These are phyloP conservation scores for Salicornia ramosissima DNA, from an alignment of 148 eudicot species.

Conservation along the genomic window DNA sequence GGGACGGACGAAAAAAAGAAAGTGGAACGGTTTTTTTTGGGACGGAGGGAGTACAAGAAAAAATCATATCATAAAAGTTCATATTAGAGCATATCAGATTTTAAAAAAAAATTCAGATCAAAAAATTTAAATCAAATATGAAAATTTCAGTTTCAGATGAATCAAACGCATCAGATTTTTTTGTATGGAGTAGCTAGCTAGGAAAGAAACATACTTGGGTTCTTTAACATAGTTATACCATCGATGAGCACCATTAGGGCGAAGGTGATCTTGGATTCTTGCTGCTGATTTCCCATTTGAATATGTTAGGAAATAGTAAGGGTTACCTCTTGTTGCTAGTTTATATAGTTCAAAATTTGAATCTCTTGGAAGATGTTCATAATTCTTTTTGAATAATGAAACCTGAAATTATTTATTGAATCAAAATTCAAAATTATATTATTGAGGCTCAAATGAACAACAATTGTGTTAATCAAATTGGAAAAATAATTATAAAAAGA, in stretches of 20 bases:
- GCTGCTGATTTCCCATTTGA: slow-evolving; percentile 88
- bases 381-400: slow-evolving; percentile 71
- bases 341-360: slow-evolving; percentile 49
- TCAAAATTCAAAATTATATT: background rate
- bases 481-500: too few relatives aligned
- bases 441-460: background rate
- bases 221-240: slow-evolving; percentile 69
- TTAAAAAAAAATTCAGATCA: too few relatives aligned
- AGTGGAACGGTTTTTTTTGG: too few relatives aligned
- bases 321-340: slow-evolving; percentile 65
- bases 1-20: too few relatives aligned
- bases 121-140: too few relatives aligned
- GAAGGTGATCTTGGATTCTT: slow-evolving; percentile 63
- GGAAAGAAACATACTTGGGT: slow-evolving; percentile 46
- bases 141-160: too few relatives aligned
- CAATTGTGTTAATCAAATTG: too few relatives aligned
- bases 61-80: too few relatives aligned
- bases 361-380: slow-evolving; percentile 59
- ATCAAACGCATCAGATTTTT: too few relatives aligned
- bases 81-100: too few relatives aligned
- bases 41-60: too few relatives aligned
- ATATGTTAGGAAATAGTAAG: slow-evolving; percentile 72
- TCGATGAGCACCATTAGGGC: slow-evolving; percentile 86
- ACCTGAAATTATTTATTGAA: slow-evolving; percentile 28
- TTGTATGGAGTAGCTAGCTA: too few relatives aligned